Evolutionary conservation across 257 asterid genomes (phyloP).

Genomic region (Penstemon newberryi): DNA sequence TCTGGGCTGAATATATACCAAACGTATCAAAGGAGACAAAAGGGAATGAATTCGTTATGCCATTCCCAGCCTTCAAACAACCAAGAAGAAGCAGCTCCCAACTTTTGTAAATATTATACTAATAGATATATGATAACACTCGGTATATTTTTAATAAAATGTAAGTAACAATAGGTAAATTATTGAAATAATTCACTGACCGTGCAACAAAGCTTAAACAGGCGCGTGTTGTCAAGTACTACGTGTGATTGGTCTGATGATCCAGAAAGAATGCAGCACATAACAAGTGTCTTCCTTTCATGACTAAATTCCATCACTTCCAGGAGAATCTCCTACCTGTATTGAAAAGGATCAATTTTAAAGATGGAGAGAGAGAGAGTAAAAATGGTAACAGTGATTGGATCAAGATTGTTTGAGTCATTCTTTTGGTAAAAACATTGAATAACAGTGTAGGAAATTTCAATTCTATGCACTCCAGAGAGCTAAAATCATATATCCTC

Average conservation of each 20-base stretch:
- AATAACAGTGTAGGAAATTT: constrained; percentile 1
- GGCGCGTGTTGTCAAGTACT: constrained; percentile 15
- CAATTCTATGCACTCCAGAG: background rate
- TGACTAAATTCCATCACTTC: constrained; percentile 26
- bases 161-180: background rate
- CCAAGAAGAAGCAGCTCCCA: constrained; percentile 46
- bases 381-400: background rate
- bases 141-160: background rate
- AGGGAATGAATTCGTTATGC: constrained; percentile 63
- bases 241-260: constrained; percentile 16
- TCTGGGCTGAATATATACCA: constrained; percentile 67
- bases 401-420: no score
- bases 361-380: background rate
- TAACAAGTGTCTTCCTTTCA: constrained; percentile 23
- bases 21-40: constrained; percentile 64
- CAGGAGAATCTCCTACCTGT: constrained; percentile 32
- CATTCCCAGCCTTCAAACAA: constrained; percentile 64
- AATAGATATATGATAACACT: constrained; percentile 16
- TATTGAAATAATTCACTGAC: constrained; percentile 18
- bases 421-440: background rate
- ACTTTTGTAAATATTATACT: constrained; percentile 10
- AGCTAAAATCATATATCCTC: background rate
- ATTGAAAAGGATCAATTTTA: constrained; percentile 7
- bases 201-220: constrained; percentile 29
- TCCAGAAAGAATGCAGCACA: constrained; percentile 19